A percentile compares a stretch with the other conserved stretches of the same genome.
Evolutionary conservation across 805 yeast genomes (phyloP).

Genomic region (Blastobotrys mokoenaii): DNA sequence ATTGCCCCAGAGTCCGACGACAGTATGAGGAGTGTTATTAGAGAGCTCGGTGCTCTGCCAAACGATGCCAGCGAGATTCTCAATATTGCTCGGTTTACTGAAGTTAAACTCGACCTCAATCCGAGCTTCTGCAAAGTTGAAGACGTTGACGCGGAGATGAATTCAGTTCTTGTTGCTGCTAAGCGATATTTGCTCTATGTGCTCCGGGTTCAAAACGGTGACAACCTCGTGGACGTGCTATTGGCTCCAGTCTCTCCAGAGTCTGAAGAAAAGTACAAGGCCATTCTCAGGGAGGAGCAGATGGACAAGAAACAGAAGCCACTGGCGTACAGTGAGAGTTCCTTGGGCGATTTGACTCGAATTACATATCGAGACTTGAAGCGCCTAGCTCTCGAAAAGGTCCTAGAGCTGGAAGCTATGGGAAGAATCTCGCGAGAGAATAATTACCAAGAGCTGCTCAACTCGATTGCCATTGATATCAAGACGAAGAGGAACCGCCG

Average conservation of each 20-base stretch:
- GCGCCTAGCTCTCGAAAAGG: slow-evolving; percentile 60
- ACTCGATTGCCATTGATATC: slow-evolving; percentile 79
- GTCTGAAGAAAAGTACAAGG: slow-evolving; percentile 60
- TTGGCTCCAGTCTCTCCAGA: slow-evolving; percentile 55
- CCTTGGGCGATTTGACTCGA: slow-evolving; percentile 41
- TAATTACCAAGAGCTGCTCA: slow-evolving; percentile 69
- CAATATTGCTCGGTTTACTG: slow-evolving; percentile 45
- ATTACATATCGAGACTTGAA: slow-evolving; percentile 66
- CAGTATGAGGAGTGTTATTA: slow-evolving; percentile 39
- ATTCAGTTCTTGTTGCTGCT: slow-evolving; percentile 60
- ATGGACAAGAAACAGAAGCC: slow-evolving; percentile 18
- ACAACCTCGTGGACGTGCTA: slow-evolving; percentile 58
- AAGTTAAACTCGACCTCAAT: slow-evolving; percentile 49
- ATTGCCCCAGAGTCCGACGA: slow-evolving; percentile 37
- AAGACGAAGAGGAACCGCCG: slow-evolving; percentile 45
- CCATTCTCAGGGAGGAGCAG: slow-evolving; percentile 45
- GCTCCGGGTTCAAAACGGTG: slow-evolving; percentile 68
- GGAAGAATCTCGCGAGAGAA: slow-evolving; percentile 59
- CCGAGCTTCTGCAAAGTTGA: slow-evolving; percentile 39
- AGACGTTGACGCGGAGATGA: slow-evolving; percentile 47
- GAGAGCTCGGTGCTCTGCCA: slow-evolving; percentile 35
- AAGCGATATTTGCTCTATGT: slow-evolving; percentile 78
- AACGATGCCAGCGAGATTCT: slow-evolving; percentile 38
- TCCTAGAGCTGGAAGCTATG: slow-evolving; percentile 64
- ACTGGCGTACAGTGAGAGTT: slow-evolving; percentile 33